These are phyloP conservation scores for Kluyveromyces nonfermentans DNA, from an alignment of 805 yeast species.

Conservation along the genomic window DNA sequence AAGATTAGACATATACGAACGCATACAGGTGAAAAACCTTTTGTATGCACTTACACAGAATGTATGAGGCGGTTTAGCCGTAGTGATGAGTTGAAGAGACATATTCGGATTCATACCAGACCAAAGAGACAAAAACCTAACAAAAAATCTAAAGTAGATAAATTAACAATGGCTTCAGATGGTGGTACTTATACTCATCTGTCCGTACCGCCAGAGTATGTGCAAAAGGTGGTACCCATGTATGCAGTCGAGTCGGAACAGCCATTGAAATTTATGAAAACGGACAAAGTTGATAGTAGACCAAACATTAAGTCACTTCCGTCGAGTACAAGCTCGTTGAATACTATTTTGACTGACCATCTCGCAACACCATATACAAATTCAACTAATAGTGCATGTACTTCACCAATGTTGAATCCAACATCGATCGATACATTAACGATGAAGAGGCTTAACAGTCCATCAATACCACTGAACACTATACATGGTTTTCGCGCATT, in stretches of 20 bases:
- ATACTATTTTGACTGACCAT: conserved; percentile 1
- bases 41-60: conserved; percentile 74
- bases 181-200: no score
- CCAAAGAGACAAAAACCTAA: conserved; percentile 38
- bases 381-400: background rate
- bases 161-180: no score
- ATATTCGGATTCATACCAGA: conserved; percentile 67
- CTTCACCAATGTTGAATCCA: background rate
- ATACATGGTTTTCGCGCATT: conserved; percentile 15
- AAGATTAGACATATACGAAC: conserved; percentile 87
- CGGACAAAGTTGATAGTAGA: background rate
- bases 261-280: no score
- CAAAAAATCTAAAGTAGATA: conserved; percentile 22
- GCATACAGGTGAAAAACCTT: conserved; percentile 91
- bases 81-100: conserved; percentile 80
- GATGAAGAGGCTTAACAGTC: conserved; percentile 10
- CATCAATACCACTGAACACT: conserved; percentile 12
- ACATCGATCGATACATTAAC: background rate
- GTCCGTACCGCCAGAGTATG: conserved; percentile 4
- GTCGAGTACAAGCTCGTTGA: background rate
- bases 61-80: conserved; percentile 74
- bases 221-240: no score
- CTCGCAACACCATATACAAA: background rate
- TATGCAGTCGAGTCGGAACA: no score
- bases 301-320: background rate